Evolutionary conservation across 2,329 filamentous ascomycete genomes (phyloP), one percentile per base, ranked within the genome.

Genomic region (Calonectria multiphialidica): DNA sequence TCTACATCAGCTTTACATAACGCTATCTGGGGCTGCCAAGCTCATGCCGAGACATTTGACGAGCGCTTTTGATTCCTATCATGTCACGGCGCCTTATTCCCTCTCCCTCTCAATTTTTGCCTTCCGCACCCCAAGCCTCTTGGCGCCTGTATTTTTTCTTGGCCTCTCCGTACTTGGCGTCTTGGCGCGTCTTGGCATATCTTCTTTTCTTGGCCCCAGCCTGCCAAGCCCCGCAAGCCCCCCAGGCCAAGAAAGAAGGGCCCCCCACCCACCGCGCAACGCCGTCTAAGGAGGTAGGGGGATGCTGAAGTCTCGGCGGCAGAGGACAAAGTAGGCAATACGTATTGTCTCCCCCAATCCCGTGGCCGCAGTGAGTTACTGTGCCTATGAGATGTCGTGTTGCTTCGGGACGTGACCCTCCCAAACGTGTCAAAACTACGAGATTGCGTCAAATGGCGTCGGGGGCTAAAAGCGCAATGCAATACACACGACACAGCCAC

Each of bases 181-280:
- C 65, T 67, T 67, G 65, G 65, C 65, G 67, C 40, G 50, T 45
- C 65, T 67, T 67, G 65, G 65, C 65, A 35, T 33, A 62, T 62
- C 25, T 37, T 66, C 35, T 59, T 59, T 59, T 50, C 64, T 44
- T 57, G 50, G 64, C 35, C 40, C 49, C 35, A 42, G 30, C 33
- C 50, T 45, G 64, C 64, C 64, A 67, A 67, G 64, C 47, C 63
- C 53, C 53, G 53, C 53, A 59, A 40, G 47, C 47, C 64, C 28
- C 28, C 49, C 64, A 45, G 47, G 65, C 53, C 50, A 67, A 61
- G 65, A 47, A 33, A 47, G 45, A 67, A 25, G 35, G 12, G 16
- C 23, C 57, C 55, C 55, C 57, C 37, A 45, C 57, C 10, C 53
- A 53, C 49, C 49, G 25, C 33, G 35, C 53, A 40, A 59, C 53